Base-by-base conservation (phyloP, 2,329 filamentous ascomycete species). In the Diplodia sapinea region DNA sequence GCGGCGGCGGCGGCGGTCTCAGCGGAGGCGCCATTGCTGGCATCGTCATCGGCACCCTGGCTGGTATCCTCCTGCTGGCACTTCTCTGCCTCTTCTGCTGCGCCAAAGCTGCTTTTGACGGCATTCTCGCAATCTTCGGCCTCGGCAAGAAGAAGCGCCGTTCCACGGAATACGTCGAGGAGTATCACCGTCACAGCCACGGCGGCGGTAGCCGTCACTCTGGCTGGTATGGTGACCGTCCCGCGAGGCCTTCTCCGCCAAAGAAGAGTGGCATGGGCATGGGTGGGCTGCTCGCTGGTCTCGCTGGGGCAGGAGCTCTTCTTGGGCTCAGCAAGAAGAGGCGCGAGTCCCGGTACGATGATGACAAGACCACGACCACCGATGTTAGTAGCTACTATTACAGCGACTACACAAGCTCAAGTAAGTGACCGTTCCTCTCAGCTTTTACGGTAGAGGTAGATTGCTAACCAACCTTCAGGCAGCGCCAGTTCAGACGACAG, bases 1-100 rank as follows among this genome's bases (percentile, higher is more conserved):
- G 71, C 12, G 73, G 77, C 66, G 71, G 73, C 31, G 76, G 78
- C 23, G 73, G 74, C 31, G 76, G 77, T 20, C 84, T 94, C 65
- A 91, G 88, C 73, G 86, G 84, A 52, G 91, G 91, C 64, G 91
- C 90, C 69, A 94, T 94, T 73, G 91, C 91, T 17, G 91, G 91
- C 69, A 94, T 94, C 73, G 91, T 94, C 71, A 89, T 94, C 67
- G 91, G 91, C 70, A 86, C 87, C 12, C 83, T 94, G 59, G 85
- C 85, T 15, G 91, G 89, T 70, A 82, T 93, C 43, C 79, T 85
- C 50, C 82, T 94, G 2, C 85, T 94, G 26, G 81, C 89, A 4
- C 84, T 91, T 8, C 80, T 93, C 74, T 93, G 90, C 82, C 88
- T 91, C 81, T 93, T 88, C 84, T 92, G 90, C 82, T 88, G 81